These are phyloP conservation scores for Cryomyces minteri DNA, from an alignment of 495 filamentous ascomycete species.

Conservation along the genomic window DNA sequence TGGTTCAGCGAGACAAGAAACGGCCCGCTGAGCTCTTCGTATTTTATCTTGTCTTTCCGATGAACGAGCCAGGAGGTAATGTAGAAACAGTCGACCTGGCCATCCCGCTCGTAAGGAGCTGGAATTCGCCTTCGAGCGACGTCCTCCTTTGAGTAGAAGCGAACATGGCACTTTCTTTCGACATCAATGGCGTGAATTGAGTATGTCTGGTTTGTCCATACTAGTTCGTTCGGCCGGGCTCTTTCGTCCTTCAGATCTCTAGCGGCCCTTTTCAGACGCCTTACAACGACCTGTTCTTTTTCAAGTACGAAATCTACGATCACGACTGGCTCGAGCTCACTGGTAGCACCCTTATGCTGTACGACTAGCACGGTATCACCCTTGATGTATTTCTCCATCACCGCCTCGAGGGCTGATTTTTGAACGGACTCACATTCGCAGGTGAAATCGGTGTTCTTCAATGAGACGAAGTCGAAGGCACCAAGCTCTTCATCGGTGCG, in stretches of 20 bases:
- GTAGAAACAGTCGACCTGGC: slow-evolving; percentile 44
- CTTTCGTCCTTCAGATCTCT: slow-evolving; percentile 19
- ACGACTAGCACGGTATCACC: slow-evolving; percentile 38
- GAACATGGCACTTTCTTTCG: slow-evolving; percentile 35
- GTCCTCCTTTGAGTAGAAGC: slow-evolving; percentile 27
- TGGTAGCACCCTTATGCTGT: slow-evolving; percentile 1
- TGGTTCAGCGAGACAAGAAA: slow-evolving; percentile 25
- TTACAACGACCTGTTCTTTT: slow-evolving; percentile 19
- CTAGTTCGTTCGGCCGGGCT: slow-evolving; percentile 44
- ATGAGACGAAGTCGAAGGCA: slow-evolving; percentile 30
- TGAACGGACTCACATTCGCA: slow-evolving; percentile 14
- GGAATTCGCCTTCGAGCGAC: slow-evolving; percentile 26
- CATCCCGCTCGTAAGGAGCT: slow-evolving; percentile 41
- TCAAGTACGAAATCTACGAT: slow-evolving; percentile 27
- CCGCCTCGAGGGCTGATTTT: slow-evolving; percentile 2
- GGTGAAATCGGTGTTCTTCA: slow-evolving; percentile 25
- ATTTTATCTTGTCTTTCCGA: slow-evolving; percentile 1
- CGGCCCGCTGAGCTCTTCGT: slow-evolving; percentile 1
- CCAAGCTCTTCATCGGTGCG: slow-evolving; percentile 20
- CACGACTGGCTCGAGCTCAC: slow-evolving; percentile 33
- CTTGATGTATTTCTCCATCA: slow-evolving; percentile 15
- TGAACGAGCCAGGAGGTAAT: slow-evolving; percentile 25
- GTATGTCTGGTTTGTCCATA: slow-evolving; percentile 32
- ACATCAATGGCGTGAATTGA: slow-evolving; percentile 24
- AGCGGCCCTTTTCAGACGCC: slow-evolving; percentile 26